Evolutionary conservation across 441 rosid genomes (phyloP), one percentile per base, ranked within the genome.

Genomic region (Manihot esculenta): DNA sequence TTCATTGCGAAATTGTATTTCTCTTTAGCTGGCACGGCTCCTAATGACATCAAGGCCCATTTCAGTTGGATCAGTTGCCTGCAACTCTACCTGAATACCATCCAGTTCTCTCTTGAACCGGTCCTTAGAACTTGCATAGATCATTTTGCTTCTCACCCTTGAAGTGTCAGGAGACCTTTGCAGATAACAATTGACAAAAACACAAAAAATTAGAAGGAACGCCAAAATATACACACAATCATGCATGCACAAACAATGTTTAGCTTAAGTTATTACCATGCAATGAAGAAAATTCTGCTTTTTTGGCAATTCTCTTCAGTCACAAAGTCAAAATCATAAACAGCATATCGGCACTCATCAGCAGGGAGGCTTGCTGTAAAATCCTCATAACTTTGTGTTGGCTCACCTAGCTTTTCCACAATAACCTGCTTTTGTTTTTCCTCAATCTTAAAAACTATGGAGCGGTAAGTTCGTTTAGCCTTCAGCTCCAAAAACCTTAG

Each of bases 21-120:
- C 35, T 56, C 64, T 73, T 79, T 75, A 85, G 73, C 57, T 81
- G 23, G 86, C 64, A 24, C 88, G 88, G 83, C 90, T 86, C 72
- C 76, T 84, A 55, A 88, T 79, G 68, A 88, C 90, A 13, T 88
- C 88, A 15, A 86, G 87, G 68, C 85, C 87, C 84, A 88, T 88
- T 77, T 88, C 92, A 21, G 90, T 83, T 7, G 90, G 90, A 78
- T 88, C 92, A 8, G 92, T 87, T 30, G 89, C 92, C 74, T 87
- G 89, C 85, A 87, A 76, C 76, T 87, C 92, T 61, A 86, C 24
- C 83, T 86, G 89, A 66, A 86, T 84, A 5, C 88, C 89, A 33
- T 85, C 92, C 72, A 85, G 71, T 64, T 85, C 88, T 78, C 89
- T 81, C 78, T 85, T 85, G 76, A 87, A 85, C 78, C 86, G 79